Evolutionary conservation across 2,329 filamentous ascomycete genomes (phyloP), one percentile per base, ranked within the genome.

Genomic region (Mycogone perniciosa): DNA sequence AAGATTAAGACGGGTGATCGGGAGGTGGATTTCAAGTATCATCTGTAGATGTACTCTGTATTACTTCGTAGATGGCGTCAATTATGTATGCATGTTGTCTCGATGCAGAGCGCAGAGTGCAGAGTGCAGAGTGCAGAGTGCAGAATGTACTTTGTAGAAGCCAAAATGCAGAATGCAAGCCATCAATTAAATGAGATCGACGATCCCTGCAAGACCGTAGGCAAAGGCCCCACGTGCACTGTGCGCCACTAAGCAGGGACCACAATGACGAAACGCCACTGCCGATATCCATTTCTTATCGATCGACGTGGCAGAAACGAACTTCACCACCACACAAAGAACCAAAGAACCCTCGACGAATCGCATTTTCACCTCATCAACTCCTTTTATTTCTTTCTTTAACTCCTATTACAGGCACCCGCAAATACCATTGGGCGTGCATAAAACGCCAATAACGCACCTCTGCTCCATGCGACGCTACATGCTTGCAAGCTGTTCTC

Each of bases 11-110:
- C 71, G 0, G 75, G 75, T 2, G 75, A 77, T 54, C 59, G 67
- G 20, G 74, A 67, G 34, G 52, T 76, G 47, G 73, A 76, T 47
- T 78, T 77, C 53, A 68, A 65, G 39, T 78, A 76, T 57, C 71
- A 74, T 59, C 47, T 66, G 10, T 67, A 55, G 35, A 7, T 35
- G 33, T 11, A 35, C 20, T 20, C 20, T 20, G 20, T 20, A 20
- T 2, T 20, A 20, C 20, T 20, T 3, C 3, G 20, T 20, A 20
- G 20, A 20, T 20, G 20, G 20, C 20, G 20, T 20, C 20, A 20
- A 20, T 20, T 20, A 20, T 20, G n/a, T n/a, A n/a, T n/a, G n/a
- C n/a, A n/a, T n/a, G 20, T 20, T 20, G 20, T 20, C 20, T 20
- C 20, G 20, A 20, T 20, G 20, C 3, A 20, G 20, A 20, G 3